Percentiles rank a stretch among this genome's conserved stretches.
Conservation (phyloP, 306 rosid genomes). For the Citrullus mucosospermus region DNA sequence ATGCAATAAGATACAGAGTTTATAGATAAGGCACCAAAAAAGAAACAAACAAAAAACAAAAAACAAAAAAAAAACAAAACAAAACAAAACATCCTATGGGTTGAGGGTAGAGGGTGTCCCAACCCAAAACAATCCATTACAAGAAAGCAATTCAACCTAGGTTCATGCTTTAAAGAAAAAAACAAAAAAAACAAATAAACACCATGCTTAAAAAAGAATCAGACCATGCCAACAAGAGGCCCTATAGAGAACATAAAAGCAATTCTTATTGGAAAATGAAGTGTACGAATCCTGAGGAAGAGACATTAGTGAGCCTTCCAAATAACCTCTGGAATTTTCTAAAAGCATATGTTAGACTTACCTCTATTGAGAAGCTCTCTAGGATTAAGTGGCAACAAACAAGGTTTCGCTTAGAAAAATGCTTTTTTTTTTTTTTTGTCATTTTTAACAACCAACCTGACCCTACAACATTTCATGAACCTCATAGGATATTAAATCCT, state of each 20-base stretch:
- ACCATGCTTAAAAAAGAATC: background rate
- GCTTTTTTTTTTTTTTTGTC: background rate
- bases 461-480: too few species aligned
- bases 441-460: too few species aligned
- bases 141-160: background rate
- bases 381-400: background rate
- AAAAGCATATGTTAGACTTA: background rate
- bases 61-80: too few species aligned
- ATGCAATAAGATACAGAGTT: background rate
- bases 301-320: background rate
- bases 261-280: background rate
- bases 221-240: background rate
- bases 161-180: background rate
- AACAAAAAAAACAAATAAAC: background rate
- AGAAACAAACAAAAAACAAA: background rate
- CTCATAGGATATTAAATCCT: too few species aligned
- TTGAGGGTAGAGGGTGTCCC: background rate
- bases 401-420: background rate
- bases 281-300: background rate
- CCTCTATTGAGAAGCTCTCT: background rate
- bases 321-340: background rate
- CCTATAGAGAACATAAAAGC: background rate
- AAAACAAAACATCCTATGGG: background rate
- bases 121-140: background rate
- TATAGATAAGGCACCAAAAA: background rate